Evolutionary conservation across 441 rosid species (phyloP).

Genomic region (Kokia cookei): DNA sequence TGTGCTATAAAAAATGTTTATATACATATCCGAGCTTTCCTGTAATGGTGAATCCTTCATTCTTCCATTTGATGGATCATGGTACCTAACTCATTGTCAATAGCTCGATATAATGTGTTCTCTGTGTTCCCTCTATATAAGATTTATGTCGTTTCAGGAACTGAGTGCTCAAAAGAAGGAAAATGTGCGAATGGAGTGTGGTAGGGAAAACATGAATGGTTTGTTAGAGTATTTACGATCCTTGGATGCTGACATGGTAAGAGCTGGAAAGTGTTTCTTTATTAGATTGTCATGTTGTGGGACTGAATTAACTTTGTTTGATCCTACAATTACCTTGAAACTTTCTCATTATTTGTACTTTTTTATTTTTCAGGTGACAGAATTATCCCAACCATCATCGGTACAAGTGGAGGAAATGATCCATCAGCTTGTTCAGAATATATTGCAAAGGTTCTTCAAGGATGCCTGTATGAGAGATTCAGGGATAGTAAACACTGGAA

Average conservation of each 20-base stretch:
- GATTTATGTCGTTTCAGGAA: conserved; percentile 42
- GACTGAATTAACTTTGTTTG: conserved; percentile 2
- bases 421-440: conserved; percentile 64
- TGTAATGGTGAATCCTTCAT: not conserved
- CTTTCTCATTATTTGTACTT: not conserved
- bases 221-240: conserved; percentile 79
- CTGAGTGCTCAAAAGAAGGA: conserved; percentile 50
- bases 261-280: not conserved
- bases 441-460: conserved; percentile 39
- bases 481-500: conserved; percentile 20
- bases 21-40: not conserved
- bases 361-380: conserved; percentile 43
- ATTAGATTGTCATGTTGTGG: not conserved
- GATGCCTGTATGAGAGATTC: conserved; percentile 33
- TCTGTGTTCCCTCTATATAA: not conserved
- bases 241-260: conserved; percentile 72
- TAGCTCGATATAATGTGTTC: not conserved
- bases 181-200: conserved; percentile 39
- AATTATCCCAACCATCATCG: conserved; percentile 79
- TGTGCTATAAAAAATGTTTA: not conserved
- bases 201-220: conserved; percentile 54
- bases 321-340: not conserved
- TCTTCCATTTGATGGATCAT: not conserved
- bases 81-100: not conserved
- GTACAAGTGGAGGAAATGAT: conserved; percentile 75